phyloP scores from a whole-genome alignment of 164 flowering plant species.

The Akebia trifoliata region DNA sequence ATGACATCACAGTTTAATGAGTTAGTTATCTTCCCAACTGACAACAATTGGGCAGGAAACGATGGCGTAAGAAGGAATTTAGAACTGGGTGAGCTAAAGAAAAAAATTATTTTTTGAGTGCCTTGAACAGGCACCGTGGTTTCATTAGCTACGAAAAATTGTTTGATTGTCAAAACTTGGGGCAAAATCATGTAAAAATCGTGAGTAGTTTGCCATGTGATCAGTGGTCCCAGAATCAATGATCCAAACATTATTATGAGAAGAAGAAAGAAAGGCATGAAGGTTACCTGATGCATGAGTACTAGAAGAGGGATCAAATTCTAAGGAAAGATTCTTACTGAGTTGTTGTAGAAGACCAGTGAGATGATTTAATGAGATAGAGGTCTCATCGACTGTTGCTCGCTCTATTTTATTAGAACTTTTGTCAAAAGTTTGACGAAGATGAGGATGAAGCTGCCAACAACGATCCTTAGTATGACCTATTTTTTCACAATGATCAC shows the following conservation, averaged over 20 bases:
- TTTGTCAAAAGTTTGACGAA: too few species aligned
- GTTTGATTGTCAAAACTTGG: not conserved
- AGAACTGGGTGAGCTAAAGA: not conserved
- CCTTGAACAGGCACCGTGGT: not conserved
- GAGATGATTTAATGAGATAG: too few species aligned
- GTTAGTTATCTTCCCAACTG: not conserved
- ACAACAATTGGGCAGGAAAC: not conserved
- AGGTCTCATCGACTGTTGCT: too few species aligned
- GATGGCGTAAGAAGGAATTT: not conserved
- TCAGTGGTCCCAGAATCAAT: slow-evolving; percentile 17
- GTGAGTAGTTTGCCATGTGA: slow-evolving; percentile 5
- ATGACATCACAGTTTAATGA: slow-evolving; percentile 1
- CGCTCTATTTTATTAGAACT: too few species aligned
- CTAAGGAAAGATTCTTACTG: too few species aligned
- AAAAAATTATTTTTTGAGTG: not conserved
- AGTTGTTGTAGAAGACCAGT: too few species aligned
- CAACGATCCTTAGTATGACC: too few species aligned
- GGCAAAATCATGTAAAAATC: not conserved
- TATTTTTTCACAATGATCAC: too few species aligned
- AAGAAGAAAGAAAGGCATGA: not conserved
- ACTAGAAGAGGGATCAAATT: too few species aligned
- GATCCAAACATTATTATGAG: slow-evolving; percentile 1
- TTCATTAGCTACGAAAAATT: not conserved
- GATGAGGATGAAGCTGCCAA: too few species aligned
- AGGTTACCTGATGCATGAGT: not conserved